Evolutionary conservation across 2,329 filamentous ascomycete species (phyloP).

Genomic region (Blastomyces gilchristii): DNA sequence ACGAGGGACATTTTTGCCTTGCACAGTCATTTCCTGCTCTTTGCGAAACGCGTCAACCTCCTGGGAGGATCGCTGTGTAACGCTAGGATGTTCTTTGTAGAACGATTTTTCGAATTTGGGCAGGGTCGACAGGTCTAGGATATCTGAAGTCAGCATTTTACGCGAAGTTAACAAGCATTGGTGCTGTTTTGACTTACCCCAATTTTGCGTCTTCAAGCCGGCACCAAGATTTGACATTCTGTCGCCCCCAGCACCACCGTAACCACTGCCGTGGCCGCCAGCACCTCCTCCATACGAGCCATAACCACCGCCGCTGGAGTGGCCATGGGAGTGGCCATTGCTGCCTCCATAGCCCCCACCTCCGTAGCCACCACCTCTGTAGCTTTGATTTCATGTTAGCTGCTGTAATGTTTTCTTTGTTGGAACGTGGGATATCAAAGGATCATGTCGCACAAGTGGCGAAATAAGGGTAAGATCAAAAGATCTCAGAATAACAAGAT

Average conservation of each 20-base stretch:
- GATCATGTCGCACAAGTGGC: neutral
- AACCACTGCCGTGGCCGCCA: conserved; percentile 21
- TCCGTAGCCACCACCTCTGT: neutral
- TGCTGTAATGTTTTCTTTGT: neutral
- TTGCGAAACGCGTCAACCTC: conserved; percentile 85
- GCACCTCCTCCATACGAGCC: conserved; percentile 14
- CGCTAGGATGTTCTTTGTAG: conserved; percentile 87
- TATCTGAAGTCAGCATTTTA: conserved; percentile 21
- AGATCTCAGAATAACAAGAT: neutral
- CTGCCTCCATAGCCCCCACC: neutral
- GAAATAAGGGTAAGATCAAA: neutral
- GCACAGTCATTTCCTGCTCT: conserved; percentile 72
- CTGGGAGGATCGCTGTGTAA: conserved; percentile 59
- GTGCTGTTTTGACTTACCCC: conserved; percentile 53
- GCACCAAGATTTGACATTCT: conserved; percentile 87
- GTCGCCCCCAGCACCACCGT: conserved; percentile 54
- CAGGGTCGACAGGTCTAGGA: conserved; percentile 59
- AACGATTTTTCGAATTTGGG: conserved; percentile 99
- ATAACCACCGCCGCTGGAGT: conserved; percentile 11
- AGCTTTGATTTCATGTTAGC: conserved; percentile 18
- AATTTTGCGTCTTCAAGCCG: conserved; percentile 75
- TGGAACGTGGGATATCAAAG: neutral
- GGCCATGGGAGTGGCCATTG: neutral
- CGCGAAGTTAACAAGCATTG: conserved; percentile 8
- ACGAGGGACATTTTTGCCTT: conserved; percentile 73